phyloP scores from a whole-genome alignment of 805 yeast species.

The Limtongozyma cylindracea region DNA sequence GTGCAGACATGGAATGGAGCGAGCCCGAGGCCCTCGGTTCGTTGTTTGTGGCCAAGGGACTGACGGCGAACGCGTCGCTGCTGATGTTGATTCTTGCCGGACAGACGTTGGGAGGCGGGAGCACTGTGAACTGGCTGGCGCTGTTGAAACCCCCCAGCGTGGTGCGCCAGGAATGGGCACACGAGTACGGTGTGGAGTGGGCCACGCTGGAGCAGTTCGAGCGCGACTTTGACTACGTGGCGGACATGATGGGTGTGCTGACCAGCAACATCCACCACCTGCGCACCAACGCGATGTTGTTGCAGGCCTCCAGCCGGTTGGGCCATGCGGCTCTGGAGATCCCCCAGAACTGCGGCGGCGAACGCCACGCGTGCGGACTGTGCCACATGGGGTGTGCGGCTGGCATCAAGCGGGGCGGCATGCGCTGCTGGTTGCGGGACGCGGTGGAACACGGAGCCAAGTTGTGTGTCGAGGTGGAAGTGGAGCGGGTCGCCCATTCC shows the following conservation, averaged over 20 bases:
- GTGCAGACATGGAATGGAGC: constrained; percentile 9
- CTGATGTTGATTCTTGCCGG: constrained; percentile 18
- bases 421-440: constrained; percentile 20
- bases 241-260: constrained; percentile 17
- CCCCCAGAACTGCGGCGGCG: constrained; percentile 20
- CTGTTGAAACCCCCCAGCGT: constrained; percentile 20
- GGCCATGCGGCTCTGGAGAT: constrained; percentile 15
- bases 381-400: constrained; percentile 22
- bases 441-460: constrained; percentile 18
- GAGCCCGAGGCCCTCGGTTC: constrained; percentile 11
- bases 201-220: constrained; percentile 17
- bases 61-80: constrained; percentile 9
- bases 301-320: constrained; percentile 17
- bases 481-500: constrained; percentile 10
- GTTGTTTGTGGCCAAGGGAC: constrained; percentile 15
- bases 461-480: constrained; percentile 19
- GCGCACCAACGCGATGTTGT: constrained; percentile 13
- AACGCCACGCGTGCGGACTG: constrained; percentile 17
- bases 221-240: constrained; percentile 17
- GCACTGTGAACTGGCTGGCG: constrained; percentile 34
- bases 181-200: constrained; percentile 17
- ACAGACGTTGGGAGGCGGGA: constrained; percentile 29
- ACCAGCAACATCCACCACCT: constrained; percentile 15
- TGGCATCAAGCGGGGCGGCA: constrained; percentile 26
- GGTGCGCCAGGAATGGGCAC: constrained; percentile 25